A percentile compares a stretch with the other conserved stretches of the same genome.
Evolutionary conservation across 768 basidiomycete species (phyloP).

Genomic region (Tulasnella sp.): DNA sequence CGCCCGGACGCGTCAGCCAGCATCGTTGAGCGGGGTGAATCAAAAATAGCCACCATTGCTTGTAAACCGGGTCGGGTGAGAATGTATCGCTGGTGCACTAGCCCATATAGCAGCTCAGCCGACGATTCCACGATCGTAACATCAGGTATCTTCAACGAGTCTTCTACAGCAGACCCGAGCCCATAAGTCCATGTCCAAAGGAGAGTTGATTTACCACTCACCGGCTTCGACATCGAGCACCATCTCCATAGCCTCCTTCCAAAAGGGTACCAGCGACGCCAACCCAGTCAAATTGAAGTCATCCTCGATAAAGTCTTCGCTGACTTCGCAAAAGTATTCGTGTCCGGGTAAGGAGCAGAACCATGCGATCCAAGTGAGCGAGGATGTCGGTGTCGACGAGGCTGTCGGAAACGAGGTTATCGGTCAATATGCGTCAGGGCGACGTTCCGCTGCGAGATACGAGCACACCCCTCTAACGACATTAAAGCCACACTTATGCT

Average conservation of each 20-base stretch:
- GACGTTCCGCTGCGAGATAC: neutral
- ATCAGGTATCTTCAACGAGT: slow-evolving; percentile 91
- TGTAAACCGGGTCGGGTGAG: slow-evolving; percentile 87
- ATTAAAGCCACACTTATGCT: neutral
- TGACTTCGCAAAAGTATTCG: slow-evolving; percentile 97
- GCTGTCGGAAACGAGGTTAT: slow-evolving; percentile 32
- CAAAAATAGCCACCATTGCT: slow-evolving; percentile 77
- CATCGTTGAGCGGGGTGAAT: slow-evolving; percentile 10
- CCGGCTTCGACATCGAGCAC: slow-evolving; percentile 98
- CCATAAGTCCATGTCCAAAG: neutral
- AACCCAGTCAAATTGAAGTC: slow-evolving; percentile 97
- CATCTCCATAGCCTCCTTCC: slow-evolving; percentile 99
- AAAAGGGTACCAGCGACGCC: slow-evolving; percentile 93
- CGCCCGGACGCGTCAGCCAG: neutral
- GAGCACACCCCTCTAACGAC: neutral
- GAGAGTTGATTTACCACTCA: slow-evolving; percentile 24
- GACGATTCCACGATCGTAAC: slow-evolving; percentile 97
- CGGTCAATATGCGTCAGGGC: neutral
- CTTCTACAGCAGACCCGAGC: slow-evolving; percentile 37
- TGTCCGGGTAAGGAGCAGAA: slow-evolving; percentile 91
- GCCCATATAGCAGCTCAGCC: slow-evolving; percentile 92
- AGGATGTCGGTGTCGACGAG: slow-evolving; percentile 82
- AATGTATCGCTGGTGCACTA: slow-evolving; percentile 96
- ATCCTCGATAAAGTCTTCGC: slow-evolving; percentile 98
- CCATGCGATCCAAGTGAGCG: slow-evolving; percentile 92